Conservation (phyloP, 345 rosid genomes). For the Sonneratia caseolaris region DNA sequence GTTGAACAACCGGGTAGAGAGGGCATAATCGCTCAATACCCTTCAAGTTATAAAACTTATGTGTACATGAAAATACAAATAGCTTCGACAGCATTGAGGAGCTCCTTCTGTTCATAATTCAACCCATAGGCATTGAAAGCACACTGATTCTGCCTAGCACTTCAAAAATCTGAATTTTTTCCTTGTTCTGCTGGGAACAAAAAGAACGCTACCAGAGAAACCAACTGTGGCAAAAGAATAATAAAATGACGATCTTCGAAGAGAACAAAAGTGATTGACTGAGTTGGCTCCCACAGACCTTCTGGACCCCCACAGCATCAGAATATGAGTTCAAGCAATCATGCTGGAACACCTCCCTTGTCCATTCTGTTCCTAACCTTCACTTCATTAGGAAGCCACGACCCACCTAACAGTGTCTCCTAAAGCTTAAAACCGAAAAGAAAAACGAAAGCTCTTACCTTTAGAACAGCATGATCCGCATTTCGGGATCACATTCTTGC, state of each 20-base stretch:
- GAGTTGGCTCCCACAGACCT: not conserved
- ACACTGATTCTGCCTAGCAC: not conserved
- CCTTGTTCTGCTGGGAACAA: not conserved
- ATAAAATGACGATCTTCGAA: not conserved
- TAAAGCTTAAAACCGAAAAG: not conserved
- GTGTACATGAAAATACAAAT: not conserved
- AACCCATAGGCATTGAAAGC: not conserved
- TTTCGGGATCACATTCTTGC: slow-evolving; percentile 28
- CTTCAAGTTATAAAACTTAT: not conserved
- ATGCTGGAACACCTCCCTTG: not conserved
- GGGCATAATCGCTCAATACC: not conserved
- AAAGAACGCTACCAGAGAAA: not conserved
- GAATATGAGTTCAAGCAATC: not conserved
- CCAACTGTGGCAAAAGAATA: not conserved
- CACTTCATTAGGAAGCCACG: not conserved
- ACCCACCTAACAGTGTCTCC: not conserved
- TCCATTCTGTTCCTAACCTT: not conserved
- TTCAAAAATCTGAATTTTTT: not conserved
- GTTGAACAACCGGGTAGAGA: not conserved
- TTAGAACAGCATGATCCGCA: slow-evolving; percentile 27
- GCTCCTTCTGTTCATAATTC: not conserved
- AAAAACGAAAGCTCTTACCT: slow-evolving; percentile 28
- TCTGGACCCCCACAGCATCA: slow-evolving; percentile 1
- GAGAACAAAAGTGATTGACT: not conserved
- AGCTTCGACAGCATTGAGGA: not conserved